Evolutionary conservation across 345 rosid genomes (phyloP).

Genomic region (Gossypium anomalum): DNA sequence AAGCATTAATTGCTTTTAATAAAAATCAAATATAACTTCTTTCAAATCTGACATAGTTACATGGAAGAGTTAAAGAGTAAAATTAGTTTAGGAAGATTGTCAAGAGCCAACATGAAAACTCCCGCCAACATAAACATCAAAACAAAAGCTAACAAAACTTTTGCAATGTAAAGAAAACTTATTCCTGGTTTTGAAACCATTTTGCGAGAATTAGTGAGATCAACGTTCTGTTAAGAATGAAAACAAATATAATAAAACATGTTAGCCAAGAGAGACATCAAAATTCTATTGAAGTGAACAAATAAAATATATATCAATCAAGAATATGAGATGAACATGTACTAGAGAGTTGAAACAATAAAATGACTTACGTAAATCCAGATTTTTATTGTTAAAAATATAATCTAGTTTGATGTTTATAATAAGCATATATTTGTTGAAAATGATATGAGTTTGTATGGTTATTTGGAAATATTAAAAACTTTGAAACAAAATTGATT

Average conservation of each 20-base stretch:
- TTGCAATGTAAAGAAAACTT: constrained; percentile 39
- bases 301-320: background rate
- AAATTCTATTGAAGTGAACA: background rate
- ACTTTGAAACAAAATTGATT: too few relatives aligned
- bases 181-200: constrained; percentile 15
- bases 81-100: constrained; percentile 62
- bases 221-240: constrained; percentile 32
- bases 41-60: constrained; percentile 3
- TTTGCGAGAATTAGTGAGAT: constrained; percentile 13
- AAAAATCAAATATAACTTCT: too few relatives aligned
- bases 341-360: too few relatives aligned
- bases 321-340: background rate
- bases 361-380: background rate
- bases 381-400: background rate
- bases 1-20: too few relatives aligned
- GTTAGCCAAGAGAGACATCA: background rate
- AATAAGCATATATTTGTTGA: background rate
- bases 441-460: too few relatives aligned
- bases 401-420: background rate
- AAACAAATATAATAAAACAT: background rate
- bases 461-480: too few relatives aligned
- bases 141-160: constrained; percentile 58
- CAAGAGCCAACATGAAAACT: constrained; percentile 63
- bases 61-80: constrained; percentile 43
- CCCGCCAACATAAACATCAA: constrained; percentile 66